These are phyloP conservation scores for Insectozyma bohioensis DNA, from an alignment of 1,139 yeast species.

Conservation along the genomic window DNA sequence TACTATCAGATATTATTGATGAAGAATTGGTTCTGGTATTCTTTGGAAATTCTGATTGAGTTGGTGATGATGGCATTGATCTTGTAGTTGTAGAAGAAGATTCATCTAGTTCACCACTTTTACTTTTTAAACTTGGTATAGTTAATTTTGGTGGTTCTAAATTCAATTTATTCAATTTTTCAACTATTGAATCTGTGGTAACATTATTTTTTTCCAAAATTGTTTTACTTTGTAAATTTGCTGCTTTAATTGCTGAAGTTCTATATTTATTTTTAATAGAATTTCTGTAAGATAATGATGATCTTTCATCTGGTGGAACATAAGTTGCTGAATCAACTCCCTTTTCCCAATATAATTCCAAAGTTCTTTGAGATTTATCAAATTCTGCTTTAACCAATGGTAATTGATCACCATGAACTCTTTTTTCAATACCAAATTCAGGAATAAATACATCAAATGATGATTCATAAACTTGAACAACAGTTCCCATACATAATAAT, in stretches of 20 bases:
- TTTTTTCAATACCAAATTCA: constrained; percentile 92
- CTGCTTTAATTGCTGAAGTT: constrained; percentile 70
- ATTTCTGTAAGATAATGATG: constrained; percentile 70
- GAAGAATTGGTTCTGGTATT: constrained; percentile 27
- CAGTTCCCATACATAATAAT: constrained; percentile 79
- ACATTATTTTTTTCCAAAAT: constrained; percentile 29
- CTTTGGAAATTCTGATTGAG: constrained; percentile 24
- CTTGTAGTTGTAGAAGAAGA: constrained; percentile 18
- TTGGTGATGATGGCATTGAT: constrained; percentile 31
- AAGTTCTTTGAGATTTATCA: constrained; percentile 61
- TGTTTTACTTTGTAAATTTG: constrained; percentile 50
- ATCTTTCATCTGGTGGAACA: constrained; percentile 84
- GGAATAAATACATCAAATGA: constrained; percentile 94
- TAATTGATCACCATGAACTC: constrained; percentile 96
- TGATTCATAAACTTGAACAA: constrained; percentile 90
- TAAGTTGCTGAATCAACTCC: constrained; percentile 90
- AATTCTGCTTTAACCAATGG: constrained; percentile 93
- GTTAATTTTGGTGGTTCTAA: constrained; percentile 53
- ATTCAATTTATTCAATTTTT: constrained; percentile 50
- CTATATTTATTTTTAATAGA: constrained; percentile 79
- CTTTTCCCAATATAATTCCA: constrained; percentile 90
- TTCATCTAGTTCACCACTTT: constrained; percentile 8
- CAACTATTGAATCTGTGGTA: constrained; percentile 43
- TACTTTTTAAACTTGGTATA: constrained; percentile 30
- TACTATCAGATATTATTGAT: constrained; percentile 17